Evolutionary conservation across 441 rosid genomes (phyloP).

Genomic region (Gossypium davidsonii): DNA sequence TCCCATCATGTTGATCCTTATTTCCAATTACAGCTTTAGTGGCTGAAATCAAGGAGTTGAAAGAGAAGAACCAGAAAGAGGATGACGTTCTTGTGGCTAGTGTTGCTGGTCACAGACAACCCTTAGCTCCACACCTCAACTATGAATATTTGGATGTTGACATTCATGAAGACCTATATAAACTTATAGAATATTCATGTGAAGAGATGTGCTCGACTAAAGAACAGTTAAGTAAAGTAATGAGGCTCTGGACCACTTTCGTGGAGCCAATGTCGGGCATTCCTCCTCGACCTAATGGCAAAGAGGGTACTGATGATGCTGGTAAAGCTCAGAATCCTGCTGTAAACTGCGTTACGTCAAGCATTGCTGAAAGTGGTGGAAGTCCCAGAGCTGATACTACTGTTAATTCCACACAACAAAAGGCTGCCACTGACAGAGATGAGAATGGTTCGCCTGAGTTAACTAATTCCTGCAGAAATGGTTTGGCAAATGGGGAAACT

Average conservation of each 20-base stretch:
- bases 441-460: slow-evolving; percentile 38
- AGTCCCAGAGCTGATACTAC: slow-evolving; percentile 33
- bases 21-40: slow-evolving; percentile 51
- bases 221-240: slow-evolving; percentile 76
- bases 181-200: slow-evolving; percentile 85
- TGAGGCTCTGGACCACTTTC: slow-evolving; percentile 86
- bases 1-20: not conserved
- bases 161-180: slow-evolving; percentile 87
- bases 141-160: slow-evolving; percentile 37
- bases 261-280: slow-evolving; percentile 82
- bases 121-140: slow-evolving; percentile 13
- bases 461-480: slow-evolving; percentile 36
- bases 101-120: slow-evolving; percentile 18
- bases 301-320: slow-evolving; percentile 50
- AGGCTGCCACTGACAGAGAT: slow-evolving; percentile 30
- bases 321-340: slow-evolving; percentile 36
- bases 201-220: slow-evolving; percentile 88
- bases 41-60: slow-evolving; percentile 84
- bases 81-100: slow-evolving; percentile 19
- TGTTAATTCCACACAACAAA: slow-evolving; percentile 27
- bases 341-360: slow-evolving; percentile 35
- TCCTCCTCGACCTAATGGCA: slow-evolving; percentile 41
- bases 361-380: slow-evolving; percentile 45
- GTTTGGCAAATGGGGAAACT: slow-evolving; percentile 43
- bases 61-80: slow-evolving; percentile 34